Evolutionary conservation across 2,329 filamentous ascomycete genomes (phyloP), one percentile per base, ranked within the genome.

Genomic region (Fusarium drepaniforme): DNA sequence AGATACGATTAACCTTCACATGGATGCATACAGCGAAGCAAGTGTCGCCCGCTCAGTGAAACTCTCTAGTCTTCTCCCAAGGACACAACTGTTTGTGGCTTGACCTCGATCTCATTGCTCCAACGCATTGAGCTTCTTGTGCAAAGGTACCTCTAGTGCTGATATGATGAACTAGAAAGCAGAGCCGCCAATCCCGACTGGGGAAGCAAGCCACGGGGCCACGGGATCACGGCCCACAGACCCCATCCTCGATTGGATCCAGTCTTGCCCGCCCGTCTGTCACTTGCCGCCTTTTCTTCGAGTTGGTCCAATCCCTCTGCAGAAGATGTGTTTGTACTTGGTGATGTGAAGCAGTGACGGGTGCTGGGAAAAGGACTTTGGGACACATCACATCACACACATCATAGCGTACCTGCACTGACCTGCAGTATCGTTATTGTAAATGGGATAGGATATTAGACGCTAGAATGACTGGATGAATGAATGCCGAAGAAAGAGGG

Each of bases 91-190:
- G 35, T 12, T 40, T 40, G 57, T 40, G 33, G 35, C 35, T 40
- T 59, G 57, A 38, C 23, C 37, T 59, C 23, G n/a, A 38, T 40
- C 15, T 28, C 37, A 42, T 59, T n/a, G 25, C 18, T 53, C 49
- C 25, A 28, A 12, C 35, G 57, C 57, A 59, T 59, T 38, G 21
- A 58, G 56, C 33, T 30, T 58, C 25, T 59, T 35, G 28, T 40
- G 42, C 64, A 72, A 74, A 74, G 59, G 71, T 60, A 60, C 72
- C 68, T 44, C 71, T 40, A 51, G 66, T 70, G 72, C 72, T 74
- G 72, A 75, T 75, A 62, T 60, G 69, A 35, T 28, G 53, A 75
- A 73, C 69, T 66, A 56, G 28, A 56, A 62, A 44, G 21, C 12
- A 40, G 61, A 60, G 38, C 66, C 62, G 58, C 72, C 69, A 74